Conservation (phyloP, 2,329 filamentous ascomycete species). For the Spiromastix sp. region DNA sequence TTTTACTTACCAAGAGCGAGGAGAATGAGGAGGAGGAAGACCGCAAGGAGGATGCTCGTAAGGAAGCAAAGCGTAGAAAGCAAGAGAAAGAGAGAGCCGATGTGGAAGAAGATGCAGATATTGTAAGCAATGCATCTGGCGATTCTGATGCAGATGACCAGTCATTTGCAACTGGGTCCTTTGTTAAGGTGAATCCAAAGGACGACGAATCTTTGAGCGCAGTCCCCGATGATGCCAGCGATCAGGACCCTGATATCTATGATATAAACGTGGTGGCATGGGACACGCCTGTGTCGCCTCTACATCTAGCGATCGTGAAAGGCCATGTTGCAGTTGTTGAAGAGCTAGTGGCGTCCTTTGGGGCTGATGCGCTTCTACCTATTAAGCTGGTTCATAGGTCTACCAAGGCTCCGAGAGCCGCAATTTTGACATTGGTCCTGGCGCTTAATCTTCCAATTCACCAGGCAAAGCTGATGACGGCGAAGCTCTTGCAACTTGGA, state of each 20-base stretch:
- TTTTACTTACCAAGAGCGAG: constrained; percentile 46
- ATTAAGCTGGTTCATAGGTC: constrained; percentile 44
- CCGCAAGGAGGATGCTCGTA: background rate
- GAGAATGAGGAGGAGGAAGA: constrained; percentile 46
- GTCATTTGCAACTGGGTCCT: constrained; percentile 54
- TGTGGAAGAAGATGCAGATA: constrained; percentile 13
- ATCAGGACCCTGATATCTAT: constrained; percentile 61
- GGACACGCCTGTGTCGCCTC: constrained; percentile 62
- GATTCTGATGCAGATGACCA: constrained; percentile 31
- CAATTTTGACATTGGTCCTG: background rate
- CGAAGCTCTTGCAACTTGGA: constrained; percentile 50
- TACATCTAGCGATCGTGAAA: constrained; percentile 68
- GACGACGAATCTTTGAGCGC: constrained; percentile 1
- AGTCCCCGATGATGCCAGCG: constrained; percentile 19
- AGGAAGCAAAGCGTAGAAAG: background rate
- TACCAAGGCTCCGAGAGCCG: background rate
- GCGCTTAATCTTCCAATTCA: background rate
- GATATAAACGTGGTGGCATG: constrained; percentile 64
- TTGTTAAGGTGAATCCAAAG: constrained; percentile 48
- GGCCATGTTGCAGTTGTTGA: constrained; percentile 62
- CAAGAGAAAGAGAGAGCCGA: background rate
- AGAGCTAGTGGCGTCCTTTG: constrained; percentile 59
- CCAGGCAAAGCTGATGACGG: background rate
- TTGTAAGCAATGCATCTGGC: constrained; percentile 29
- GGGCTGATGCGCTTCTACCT: constrained; percentile 60